A percentile compares a stretch with the other conserved stretches of the same genome.
Conservation (phyloP, 495 filamentous ascomycete genomes). For the Neurospora sp. region DNA sequence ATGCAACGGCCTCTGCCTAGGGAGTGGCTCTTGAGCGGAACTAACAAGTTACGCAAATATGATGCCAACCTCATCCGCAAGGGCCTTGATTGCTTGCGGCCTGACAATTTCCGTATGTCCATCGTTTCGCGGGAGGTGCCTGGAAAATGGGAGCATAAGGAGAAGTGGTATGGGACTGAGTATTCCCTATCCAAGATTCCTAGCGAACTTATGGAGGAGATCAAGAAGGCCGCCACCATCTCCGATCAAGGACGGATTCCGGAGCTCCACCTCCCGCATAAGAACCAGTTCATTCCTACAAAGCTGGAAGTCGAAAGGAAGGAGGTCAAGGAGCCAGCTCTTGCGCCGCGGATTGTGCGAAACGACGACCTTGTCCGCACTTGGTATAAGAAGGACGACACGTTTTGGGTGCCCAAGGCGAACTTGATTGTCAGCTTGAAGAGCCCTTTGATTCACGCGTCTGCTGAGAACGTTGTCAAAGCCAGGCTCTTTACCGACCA, state of each 20-base stretch:
- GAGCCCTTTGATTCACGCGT: conserved; percentile 67
- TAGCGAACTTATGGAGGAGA: conserved; percentile 56
- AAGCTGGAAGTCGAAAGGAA: conserved; percentile 92
- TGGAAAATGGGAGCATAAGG: conserved; percentile 75
- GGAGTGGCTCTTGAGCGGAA: conserved; percentile 75
- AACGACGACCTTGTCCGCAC: conserved; percentile 72
- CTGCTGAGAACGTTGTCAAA: conserved; percentile 68
- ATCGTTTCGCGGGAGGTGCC: conserved; percentile 76
- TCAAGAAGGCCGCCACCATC: conserved; percentile 52
- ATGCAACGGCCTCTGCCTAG: conserved; percentile 88
- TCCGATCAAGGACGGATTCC: conserved; percentile 48
- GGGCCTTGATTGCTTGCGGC: conserved; percentile 62
- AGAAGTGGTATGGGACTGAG: conserved; percentile 98
- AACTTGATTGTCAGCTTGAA: conserved; percentile 72
- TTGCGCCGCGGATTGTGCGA: conserved; percentile 74
- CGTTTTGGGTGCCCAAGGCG: conserved; percentile 96
- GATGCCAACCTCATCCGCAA: conserved; percentile 65
- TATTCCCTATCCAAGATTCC: conserved; percentile 81
- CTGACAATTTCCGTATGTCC: conserved; percentile 81
- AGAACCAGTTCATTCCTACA: conserved; percentile 93
- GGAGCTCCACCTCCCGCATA: conserved; percentile 78
- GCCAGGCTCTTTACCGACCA: conserved; percentile 76
- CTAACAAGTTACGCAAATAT: conserved; percentile 60
- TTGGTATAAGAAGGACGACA: conserved; percentile 99
- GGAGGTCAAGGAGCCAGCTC: conserved; percentile 62